A percentile compares a stretch with the other conserved stretches of the same genome.
Evolutionary conservation across 2,329 filamentous ascomycete species (phyloP).

Genomic region (Aspergillus transmontanensis): DNA sequence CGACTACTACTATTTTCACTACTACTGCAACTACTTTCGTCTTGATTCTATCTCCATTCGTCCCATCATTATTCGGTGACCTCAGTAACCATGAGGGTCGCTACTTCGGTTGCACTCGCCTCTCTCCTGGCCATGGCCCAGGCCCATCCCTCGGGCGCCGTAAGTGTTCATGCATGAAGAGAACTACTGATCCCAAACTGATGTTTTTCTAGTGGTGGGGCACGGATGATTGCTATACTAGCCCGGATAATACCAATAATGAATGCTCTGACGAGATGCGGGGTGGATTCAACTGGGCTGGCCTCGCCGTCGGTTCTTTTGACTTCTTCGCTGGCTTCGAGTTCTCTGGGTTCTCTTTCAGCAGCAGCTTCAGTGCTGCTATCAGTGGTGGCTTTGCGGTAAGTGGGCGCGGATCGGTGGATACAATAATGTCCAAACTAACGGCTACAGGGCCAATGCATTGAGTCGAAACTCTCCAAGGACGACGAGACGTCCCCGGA

Average conservation of each 20-base stretch:
- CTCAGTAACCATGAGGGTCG: constrained; percentile 29
- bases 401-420: constrained; percentile 35
- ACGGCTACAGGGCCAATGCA: constrained; percentile 58
- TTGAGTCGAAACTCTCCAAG: constrained; percentile 55
- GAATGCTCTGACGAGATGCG: constrained; percentile 72
- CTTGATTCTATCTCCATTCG: constrained; percentile 24
- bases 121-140: constrained; percentile 52
- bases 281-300: constrained; percentile 71
- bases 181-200: constrained; percentile 4
- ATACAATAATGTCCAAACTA: constrained; percentile 8
- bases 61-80: not conserved
- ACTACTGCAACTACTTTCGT: constrained; percentile 18
- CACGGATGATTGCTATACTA: constrained; percentile 60
- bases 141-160: constrained; percentile 38
- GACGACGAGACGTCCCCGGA: constrained; percentile 55
- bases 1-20: constrained; percentile 27
- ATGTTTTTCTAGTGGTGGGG: constrained; percentile 47
- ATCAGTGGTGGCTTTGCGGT: constrained; percentile 39
- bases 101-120: constrained; percentile 27
- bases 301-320: constrained; percentile 64
- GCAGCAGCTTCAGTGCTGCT: constrained; percentile 53
- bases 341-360: constrained; percentile 74
- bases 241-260: constrained; percentile 74
- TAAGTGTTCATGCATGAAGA: constrained; percentile 35
- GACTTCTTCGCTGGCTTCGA: constrained; percentile 69